These are phyloP conservation scores for Cryptococcus deneoformans DNA, from an alignment of 1,284 basidiomycete genomes.

Conservation along the genomic window DNA sequence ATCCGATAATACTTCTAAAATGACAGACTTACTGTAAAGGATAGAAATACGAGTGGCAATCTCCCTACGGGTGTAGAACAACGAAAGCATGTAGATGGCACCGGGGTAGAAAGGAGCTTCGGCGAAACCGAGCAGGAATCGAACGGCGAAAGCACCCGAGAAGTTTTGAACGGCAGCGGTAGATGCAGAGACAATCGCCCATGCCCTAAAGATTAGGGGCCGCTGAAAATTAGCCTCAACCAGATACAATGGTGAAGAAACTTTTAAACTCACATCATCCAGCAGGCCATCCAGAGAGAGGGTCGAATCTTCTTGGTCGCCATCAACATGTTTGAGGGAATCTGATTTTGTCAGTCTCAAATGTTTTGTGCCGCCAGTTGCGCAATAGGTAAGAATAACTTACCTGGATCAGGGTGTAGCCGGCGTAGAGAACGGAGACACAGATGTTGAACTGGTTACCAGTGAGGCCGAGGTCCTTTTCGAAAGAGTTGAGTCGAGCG, in stretches of 20 bases:
- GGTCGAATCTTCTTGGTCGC: slow-evolving; percentile 32
- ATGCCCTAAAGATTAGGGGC: not conserved
- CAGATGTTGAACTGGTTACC: slow-evolving; percentile 32
- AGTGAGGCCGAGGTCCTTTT: slow-evolving; percentile 30
- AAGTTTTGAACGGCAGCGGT: slow-evolving; percentile 5
- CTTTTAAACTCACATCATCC: not conserved
- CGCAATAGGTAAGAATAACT: no score
- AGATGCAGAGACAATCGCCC: slow-evolving; percentile 4
- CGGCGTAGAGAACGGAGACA: slow-evolving; percentile 42
- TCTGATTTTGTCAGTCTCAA: not conserved
- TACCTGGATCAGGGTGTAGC: slow-evolving; percentile 37
- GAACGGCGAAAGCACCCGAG: slow-evolving; percentile 15
- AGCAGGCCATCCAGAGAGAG: slow-evolving; percentile 25
- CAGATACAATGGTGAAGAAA: no score
- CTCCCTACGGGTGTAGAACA: slow-evolving; percentile 10
- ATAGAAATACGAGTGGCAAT: slow-evolving; percentile 7
- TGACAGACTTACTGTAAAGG: slow-evolving; percentile 3
- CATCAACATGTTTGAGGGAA: slow-evolving; percentile 43
- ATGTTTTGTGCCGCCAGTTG: no score
- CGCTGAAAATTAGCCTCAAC: no score
- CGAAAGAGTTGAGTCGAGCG: slow-evolving; percentile 25
- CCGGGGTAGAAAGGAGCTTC: slow-evolving; percentile 26
- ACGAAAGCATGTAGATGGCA: slow-evolving; percentile 5
- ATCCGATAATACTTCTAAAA: no score
- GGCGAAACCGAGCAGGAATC: slow-evolving; percentile 19